A percentile compares a stretch with the other conserved stretches of the same genome.
These are phyloP conservation scores for Zopfochytrium polystomum DNA, from an alignment of 371 early-diverging fungal genomes.

Conservation along the genomic window DNA sequence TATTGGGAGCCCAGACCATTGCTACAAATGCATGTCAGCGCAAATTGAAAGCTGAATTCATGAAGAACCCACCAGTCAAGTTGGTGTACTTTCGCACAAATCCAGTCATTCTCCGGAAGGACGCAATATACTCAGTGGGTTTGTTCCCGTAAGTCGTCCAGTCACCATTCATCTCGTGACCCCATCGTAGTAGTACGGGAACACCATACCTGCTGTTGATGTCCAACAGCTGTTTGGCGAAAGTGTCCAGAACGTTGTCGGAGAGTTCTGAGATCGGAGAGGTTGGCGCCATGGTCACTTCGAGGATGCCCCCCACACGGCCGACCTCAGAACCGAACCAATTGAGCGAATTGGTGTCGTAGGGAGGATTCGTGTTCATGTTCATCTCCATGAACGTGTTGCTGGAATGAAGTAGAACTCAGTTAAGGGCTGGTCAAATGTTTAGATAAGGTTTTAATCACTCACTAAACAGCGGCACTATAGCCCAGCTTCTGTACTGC, in stretches of 20 bases:
- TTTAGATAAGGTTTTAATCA: too few species aligned
- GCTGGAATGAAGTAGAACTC: not conserved
- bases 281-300: constrained; percentile 36
- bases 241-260: not conserved
- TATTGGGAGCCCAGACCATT: constrained; percentile 50
- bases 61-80: constrained; percentile 16
- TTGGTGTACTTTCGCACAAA: constrained; percentile 19
- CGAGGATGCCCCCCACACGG: too few species aligned
- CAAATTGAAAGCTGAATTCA: not conserved
- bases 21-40: constrained; percentile 5
- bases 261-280: not conserved
- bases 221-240: constrained; percentile 18
- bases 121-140: constrained; percentile 14
- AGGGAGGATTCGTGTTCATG: constrained; percentile 21
- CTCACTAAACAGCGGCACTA: too few species aligned
- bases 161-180: too few species aligned
- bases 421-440: not conserved
- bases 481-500: too few species aligned
- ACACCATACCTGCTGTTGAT: constrained; percentile 18
- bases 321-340: too few species aligned
- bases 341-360: too few species aligned
- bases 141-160: constrained; percentile 16
- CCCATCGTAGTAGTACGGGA: too few species aligned
- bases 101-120: constrained; percentile 13
- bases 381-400: constrained; percentile 23